These are phyloP conservation scores for Chrysanthemum lavandulifolium DNA, from an alignment of 129 eudicot genomes.

Conservation along the genomic window DNA sequence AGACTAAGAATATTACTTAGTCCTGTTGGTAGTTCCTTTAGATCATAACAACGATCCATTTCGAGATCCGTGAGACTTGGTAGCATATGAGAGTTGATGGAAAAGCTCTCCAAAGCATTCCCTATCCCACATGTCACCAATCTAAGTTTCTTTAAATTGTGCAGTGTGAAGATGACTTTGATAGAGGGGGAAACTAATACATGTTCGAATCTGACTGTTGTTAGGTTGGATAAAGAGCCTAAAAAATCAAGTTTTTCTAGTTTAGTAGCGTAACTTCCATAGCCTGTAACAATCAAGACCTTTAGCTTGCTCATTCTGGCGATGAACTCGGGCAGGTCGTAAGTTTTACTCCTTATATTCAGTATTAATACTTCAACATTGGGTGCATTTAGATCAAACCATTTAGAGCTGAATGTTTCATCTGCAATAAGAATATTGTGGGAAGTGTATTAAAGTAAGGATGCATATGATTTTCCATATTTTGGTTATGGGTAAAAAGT, in stretches of 20 bases:
- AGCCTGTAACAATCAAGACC: conserved; percentile 41
- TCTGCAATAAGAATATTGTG: conserved; percentile 20
- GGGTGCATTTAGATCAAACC: conserved; percentile 45
- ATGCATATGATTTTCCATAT: background rate
- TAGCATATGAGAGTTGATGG: conserved; percentile 8
- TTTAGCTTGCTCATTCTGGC: conserved; percentile 27
- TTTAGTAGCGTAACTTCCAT: conserved; percentile 29
- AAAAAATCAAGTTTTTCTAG: conserved; percentile 17
- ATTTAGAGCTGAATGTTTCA: conserved; percentile 34
- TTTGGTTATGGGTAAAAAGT: background rate
- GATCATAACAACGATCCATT: conserved; percentile 42
- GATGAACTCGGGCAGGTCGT: conserved; percentile 40
- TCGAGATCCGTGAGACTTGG: conserved; percentile 41
- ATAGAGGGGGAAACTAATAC: conserved; percentile 25
- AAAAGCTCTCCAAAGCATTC: conserved; percentile 22
- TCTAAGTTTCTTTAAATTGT: conserved; percentile 41
- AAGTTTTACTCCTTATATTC: conserved; percentile 30
- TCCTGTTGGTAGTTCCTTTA: conserved; percentile 35
- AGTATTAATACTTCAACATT: conserved; percentile 39
- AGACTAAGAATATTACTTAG: conserved; percentile 30
- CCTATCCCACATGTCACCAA: conserved; percentile 42
- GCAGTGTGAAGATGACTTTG: conserved; percentile 18
- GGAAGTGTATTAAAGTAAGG: conserved; percentile 6
- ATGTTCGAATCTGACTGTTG: conserved; percentile 36
- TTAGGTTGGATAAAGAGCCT: conserved; percentile 31